A percentile compares a stretch with the other conserved stretches of the same genome.
Conservation (phyloP, 768 basidiomycete species). For the Mycena vulgaris region DNA sequence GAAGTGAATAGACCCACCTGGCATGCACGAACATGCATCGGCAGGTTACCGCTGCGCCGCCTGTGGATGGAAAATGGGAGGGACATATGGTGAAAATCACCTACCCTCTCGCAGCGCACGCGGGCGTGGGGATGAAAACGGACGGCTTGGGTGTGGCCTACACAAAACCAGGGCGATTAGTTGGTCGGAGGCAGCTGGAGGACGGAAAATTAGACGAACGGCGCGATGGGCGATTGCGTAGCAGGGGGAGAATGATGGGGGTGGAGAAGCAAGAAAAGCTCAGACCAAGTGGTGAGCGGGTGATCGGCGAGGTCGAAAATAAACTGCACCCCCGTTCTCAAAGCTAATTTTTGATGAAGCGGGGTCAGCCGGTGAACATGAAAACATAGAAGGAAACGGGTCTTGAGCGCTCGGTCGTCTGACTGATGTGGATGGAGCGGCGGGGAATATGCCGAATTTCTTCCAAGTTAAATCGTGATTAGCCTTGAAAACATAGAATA, state of each 20-base stretch:
- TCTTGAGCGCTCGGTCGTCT: slow-evolving; percentile 1
- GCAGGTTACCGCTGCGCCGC: too few relatives aligned
- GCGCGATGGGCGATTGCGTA: neutral
- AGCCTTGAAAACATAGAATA: neutral
- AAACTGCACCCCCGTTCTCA: slow-evolving; percentile 1
- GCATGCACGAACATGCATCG: too few relatives aligned
- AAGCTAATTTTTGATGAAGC: neutral
- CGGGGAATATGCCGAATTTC: slow-evolving; percentile 5
- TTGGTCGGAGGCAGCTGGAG: neutral
- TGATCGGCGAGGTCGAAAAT: slow-evolving; percentile 14
- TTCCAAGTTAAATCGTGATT: slow-evolving; percentile 3
- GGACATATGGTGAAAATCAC: too few relatives aligned
- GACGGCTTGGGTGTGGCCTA: neutral
- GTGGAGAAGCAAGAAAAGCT: neutral
- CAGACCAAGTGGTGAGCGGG: slow-evolving; percentile 1
- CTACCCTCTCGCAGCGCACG: too few relatives aligned
- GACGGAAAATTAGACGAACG: neutral
- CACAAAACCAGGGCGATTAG: neutral
- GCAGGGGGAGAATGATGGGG: slow-evolving; percentile 1
- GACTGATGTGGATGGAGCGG: neutral
- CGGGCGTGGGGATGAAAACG: neutral
- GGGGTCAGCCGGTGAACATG: slow-evolving; percentile 3
- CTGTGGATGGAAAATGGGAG: too few relatives aligned
- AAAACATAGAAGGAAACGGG: slow-evolving; percentile 7
- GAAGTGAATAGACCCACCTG: too few relatives aligned